These are phyloP conservation scores for Primulina tabacum DNA, from an alignment of 257 asterid species.

Conservation along the genomic window DNA sequence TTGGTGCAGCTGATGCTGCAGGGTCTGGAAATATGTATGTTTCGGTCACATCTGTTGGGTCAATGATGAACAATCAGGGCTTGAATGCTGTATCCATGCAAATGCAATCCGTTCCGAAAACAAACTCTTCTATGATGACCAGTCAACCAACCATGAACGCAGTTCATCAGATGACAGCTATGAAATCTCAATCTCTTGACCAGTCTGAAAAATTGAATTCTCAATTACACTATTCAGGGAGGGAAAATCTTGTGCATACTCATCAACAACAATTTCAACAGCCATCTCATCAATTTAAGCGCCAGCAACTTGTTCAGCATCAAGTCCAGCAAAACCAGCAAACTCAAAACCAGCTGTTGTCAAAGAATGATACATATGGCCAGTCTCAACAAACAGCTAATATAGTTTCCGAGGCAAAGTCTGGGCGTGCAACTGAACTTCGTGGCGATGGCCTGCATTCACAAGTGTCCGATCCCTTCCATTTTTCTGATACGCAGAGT, in stretches of 20 bases:
- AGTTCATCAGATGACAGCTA: constrained; percentile 50
- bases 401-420: constrained; percentile 43
- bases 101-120: constrained; percentile 53
- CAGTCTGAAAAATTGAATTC: constrained; percentile 52
- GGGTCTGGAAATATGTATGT: constrained; percentile 59
- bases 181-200: constrained; percentile 49
- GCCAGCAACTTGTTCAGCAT: constrained; percentile 58
- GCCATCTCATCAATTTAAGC: constrained; percentile 62
- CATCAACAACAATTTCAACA: constrained; percentile 54
- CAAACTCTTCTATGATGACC: constrained; percentile 47
- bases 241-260: constrained; percentile 60
- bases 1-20: constrained; percentile 49
- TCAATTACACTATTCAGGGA: constrained; percentile 50
- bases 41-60: constrained; percentile 55
- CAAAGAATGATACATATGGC: constrained; percentile 51
- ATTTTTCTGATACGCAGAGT: constrained; percentile 55
- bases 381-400: constrained; percentile 57
- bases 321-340: constrained; percentile 66
- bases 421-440: constrained; percentile 46
- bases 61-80: constrained; percentile 51
- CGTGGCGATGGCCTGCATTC: constrained; percentile 48
- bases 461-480: constrained; percentile 60
- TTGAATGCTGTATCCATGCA: constrained; percentile 53
- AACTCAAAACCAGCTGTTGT: constrained; percentile 55
- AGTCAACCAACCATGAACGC: constrained; percentile 48